Conservation (phyloP, 768 basidiomycete genomes). For the Tylopilus plumbeoviolaceoides region DNA sequence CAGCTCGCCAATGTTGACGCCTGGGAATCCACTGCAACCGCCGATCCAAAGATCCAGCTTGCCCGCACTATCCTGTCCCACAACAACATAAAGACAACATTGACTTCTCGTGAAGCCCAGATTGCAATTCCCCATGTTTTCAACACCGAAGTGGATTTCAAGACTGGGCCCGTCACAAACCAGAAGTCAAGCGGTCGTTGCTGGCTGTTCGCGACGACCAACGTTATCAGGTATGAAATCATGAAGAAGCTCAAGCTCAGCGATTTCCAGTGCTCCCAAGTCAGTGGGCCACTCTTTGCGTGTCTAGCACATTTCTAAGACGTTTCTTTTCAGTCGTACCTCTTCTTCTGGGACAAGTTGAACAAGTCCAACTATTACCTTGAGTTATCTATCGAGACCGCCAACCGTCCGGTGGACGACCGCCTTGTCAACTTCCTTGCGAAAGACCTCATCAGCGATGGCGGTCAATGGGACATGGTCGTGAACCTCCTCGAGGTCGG, state of each 20-base stretch:
- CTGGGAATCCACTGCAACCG: constrained; percentile 61
- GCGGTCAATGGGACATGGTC: constrained; percentile 95
- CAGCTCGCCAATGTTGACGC: constrained; percentile 50
- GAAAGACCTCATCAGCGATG: constrained; percentile 77
- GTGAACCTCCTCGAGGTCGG: constrained; percentile 60
- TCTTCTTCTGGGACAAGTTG: constrained; percentile 96
- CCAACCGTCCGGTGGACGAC: constrained; percentile 75
- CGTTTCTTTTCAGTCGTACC: constrained; percentile 54
- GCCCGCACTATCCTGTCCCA: constrained; percentile 76
- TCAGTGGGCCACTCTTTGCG: constrained; percentile 22
- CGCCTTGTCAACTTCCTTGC: constrained; percentile 78
- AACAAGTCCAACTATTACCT: constrained; percentile 90
- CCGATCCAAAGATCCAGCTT: constrained; percentile 61
- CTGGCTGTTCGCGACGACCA: constrained; percentile 94
- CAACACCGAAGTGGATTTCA: constrained; percentile 75
- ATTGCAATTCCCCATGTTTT: constrained; percentile 75
- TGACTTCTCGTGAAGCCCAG: constrained; percentile 58
- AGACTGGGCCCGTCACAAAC: constrained; percentile 79
- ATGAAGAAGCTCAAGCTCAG: constrained; percentile 83
- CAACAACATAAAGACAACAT: constrained; percentile 56
- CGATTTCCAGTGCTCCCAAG: constrained; percentile 91
- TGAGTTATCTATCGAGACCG: constrained; percentile 79
- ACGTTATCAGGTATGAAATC: constrained; percentile 76
- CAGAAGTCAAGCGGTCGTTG: constrained; percentile 89
- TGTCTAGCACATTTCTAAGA: constrained; percentile 3